Base-by-base conservation (phyloP, 345 rosid species). In the Ceriops zippeliana region DNA sequence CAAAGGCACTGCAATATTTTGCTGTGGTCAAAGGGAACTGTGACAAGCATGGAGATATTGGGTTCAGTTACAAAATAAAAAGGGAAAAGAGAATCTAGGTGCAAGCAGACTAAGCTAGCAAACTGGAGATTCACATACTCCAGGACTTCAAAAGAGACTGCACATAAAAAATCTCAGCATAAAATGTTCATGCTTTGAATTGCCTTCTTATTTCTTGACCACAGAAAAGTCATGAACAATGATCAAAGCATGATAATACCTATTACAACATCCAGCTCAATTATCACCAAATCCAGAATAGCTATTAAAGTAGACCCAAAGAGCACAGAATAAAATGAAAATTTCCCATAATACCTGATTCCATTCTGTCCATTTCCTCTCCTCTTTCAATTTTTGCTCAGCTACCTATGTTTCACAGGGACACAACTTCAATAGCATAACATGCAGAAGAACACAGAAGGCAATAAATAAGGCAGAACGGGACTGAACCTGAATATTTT, bases 341-440 rank as follows among this genome's bases (percentile, higher is more conserved):
- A 0, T 42, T 13, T 13, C 17, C 17, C 7, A 57, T 38, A 46
- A 11, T 76, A 90, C 98, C 89, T 83, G 92, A 82, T 80, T 64
- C 53, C 32, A 62, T 65, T 80, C 86, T 27, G 75, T 78, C 61
- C 79, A 37, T 49, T 78, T 90, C 58, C 67, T 81, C 71, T 82
- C 85, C 71, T 90, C 96, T 71, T 75, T 82, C 74, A 90, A 70
- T 66, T 88, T 92, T 69, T 82, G 86, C 82, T 84, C 86, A 32
- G 95, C 90, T 53, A 85, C 89, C 96, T 88, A 59, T 37, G 56
- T 78, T 74, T 63, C 68, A n/a, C 6, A 66, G 71, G 30, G 53
- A 58, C 53, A 73, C 49, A 38, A 52, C 26, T 56, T 28, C 8
- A 27, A 65, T 66, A 58, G 52, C n/a, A 65, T 65, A 56, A 35